Conservation (phyloP, 2,329 filamentous ascomycete genomes). For the Onygenales sp. region DNA sequence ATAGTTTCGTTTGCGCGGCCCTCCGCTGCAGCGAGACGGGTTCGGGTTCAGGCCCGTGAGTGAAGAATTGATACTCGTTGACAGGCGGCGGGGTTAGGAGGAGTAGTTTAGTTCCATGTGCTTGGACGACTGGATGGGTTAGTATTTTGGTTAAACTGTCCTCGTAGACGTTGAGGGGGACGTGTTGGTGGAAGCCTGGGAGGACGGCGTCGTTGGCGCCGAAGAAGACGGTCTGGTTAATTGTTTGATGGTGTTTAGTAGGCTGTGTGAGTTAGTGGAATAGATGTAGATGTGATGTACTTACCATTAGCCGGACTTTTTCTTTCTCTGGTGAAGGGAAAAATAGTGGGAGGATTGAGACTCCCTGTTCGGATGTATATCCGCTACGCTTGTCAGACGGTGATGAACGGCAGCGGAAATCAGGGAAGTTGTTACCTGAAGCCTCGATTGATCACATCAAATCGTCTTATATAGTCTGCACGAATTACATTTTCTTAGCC, state of each 20-base stretch:
- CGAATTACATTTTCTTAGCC: background rate
- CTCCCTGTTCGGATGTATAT: constrained; percentile 69
- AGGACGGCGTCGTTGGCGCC: constrained; percentile 85
- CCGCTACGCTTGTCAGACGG: constrained; percentile 41
- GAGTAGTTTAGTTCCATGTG: constrained; percentile 63
- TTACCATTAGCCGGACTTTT: constrained; percentile 34
- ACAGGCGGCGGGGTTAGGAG: constrained; percentile 70
- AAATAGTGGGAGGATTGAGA: constrained; percentile 59
- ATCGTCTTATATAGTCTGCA: constrained; percentile 61
- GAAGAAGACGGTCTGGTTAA: constrained; percentile 60
- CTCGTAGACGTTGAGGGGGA: constrained; percentile 67
- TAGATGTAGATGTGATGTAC: background rate
- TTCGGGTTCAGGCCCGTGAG: constrained; percentile 38
- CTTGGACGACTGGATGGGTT: constrained; percentile 57
- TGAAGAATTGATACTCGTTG: constrained; percentile 59
- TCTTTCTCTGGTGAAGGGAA: constrained; percentile 57
- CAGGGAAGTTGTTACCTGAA: constrained; percentile 43
- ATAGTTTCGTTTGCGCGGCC: constrained; percentile 54
- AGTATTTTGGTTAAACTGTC: constrained; percentile 64
- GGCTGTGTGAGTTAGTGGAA: background rate
- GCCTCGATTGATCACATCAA: constrained; percentile 84
- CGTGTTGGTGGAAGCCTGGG: constrained; percentile 59
- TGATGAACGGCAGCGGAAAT: constrained; percentile 8
- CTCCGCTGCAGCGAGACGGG: constrained; percentile 40
- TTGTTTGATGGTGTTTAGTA: background rate